These are phyloP conservation scores for Triticum monococcum DNA, from an alignment of 176 grass and related monocot genomes.

Conservation along the genomic window DNA sequence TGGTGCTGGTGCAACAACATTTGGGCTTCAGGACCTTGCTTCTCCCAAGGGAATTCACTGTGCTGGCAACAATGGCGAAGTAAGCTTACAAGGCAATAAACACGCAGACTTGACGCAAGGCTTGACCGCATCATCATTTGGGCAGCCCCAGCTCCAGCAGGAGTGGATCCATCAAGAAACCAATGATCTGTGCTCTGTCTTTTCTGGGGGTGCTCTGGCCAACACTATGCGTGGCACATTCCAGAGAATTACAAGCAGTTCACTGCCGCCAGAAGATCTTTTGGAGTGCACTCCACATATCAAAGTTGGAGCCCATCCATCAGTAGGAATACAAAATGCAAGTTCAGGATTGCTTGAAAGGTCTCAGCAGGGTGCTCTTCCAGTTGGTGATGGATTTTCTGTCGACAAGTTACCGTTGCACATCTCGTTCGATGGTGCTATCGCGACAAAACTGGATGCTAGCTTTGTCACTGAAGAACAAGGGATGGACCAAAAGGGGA, in stretches of 20 bases:
- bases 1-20: conserved; percentile 28
- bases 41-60: conserved; percentile 49
- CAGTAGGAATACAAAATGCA: conserved; percentile 24
- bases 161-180: conserved; percentile 62
- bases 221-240: conserved; percentile 43
- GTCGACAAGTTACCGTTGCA: conserved; percentile 37
- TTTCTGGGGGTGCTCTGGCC: conserved; percentile 43
- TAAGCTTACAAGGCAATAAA: conserved; percentile 47
- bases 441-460: conserved; percentile 29
- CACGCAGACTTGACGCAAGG: conserved; percentile 44
- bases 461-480: conserved; percentile 28
- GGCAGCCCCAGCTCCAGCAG: conserved; percentile 47
- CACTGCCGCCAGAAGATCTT: conserved; percentile 45
- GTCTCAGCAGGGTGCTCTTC: conserved; percentile 34
- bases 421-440: conserved; percentile 26
- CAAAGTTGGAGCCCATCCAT: conserved; percentile 34
- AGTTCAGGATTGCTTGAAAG: conserved; percentile 40
- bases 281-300: conserved; percentile 36
- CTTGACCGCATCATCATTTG: conserved; percentile 31
- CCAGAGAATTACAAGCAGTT: conserved; percentile 40
- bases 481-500: conserved; percentile 15
- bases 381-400: conserved; percentile 41
- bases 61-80: conserved; percentile 25
- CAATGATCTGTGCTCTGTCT: conserved; percentile 34
- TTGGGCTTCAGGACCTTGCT: conserved; percentile 56